Percentiles rank a stretch among this genome's conserved stretches.
phyloP scores from a whole-genome alignment of 257 asterid species.

The Scutellaria baicalensis region DNA sequence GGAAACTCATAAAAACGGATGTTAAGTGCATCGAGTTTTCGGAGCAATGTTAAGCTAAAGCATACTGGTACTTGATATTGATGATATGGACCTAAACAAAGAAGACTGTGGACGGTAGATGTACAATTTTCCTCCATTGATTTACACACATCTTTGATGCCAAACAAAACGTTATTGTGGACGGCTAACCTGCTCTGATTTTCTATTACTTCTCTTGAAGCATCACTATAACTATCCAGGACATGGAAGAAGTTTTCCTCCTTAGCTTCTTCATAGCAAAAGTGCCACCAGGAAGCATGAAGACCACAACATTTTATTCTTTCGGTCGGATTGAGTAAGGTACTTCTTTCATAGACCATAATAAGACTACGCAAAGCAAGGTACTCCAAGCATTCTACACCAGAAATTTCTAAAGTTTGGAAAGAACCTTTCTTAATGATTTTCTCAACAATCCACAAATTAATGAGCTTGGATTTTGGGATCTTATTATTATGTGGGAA shows the following conservation, averaged over 20 bases:
- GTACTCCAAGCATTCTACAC: neutral
- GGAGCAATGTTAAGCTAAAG: neutral
- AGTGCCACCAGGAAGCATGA: neutral
- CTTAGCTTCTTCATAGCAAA: neutral
- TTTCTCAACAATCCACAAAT: neutral
- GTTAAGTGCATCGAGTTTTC: neutral
- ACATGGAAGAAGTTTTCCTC: neutral
- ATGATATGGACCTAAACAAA: neutral
- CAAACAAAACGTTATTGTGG: neutral
- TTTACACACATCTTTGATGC: neutral
- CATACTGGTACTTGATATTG: neutral
- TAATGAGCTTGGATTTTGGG: neutral
- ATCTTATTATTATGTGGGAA: neutral
- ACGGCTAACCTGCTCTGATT: neutral
- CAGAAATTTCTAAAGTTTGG: neutral
- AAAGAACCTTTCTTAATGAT: neutral
- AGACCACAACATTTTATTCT: neutral
- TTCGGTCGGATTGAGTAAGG: too few relatives aligned
- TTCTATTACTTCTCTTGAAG: neutral
- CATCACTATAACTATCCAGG: neutral
- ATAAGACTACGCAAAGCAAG: neutral
- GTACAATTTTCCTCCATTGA: neutral
- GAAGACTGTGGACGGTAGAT: neutral
- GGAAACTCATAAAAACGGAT: neutral
- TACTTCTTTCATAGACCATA: neutral